These are phyloP conservation scores for Pseudocercospora crystallina DNA, from an alignment of 2,329 filamentous ascomycete species.

Conservation along the genomic window DNA sequence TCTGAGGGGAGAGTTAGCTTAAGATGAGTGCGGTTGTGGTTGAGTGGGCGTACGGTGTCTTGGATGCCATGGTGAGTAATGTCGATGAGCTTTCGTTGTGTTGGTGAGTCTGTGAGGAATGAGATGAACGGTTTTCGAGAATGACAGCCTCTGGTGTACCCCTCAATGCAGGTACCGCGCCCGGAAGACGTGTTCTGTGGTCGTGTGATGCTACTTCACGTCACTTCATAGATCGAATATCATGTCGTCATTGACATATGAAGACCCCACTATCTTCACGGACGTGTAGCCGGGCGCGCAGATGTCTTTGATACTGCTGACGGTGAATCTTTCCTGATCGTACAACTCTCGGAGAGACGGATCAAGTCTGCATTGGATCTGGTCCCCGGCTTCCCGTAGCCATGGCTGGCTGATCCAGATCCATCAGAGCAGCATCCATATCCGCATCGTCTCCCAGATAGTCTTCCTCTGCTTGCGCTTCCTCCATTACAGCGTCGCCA, in stretches of 20 bases:
- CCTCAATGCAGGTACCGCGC: too few relatives aligned
- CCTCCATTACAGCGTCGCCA: conserved; percentile 34
- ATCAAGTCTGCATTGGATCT: too few relatives aligned
- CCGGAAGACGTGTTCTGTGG: too few relatives aligned
- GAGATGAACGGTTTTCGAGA: neutral
- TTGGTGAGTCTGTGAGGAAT: neutral
- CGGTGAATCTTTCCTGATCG: too few relatives aligned
- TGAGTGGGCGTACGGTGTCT: conserved; percentile 8
- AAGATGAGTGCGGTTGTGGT: neutral
- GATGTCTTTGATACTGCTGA: too few relatives aligned
- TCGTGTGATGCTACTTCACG: neutral
- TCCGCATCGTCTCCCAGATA: conserved; percentile 37
- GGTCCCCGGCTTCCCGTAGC: too few relatives aligned
- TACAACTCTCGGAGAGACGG: too few relatives aligned
- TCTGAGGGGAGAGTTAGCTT: conserved; percentile 11
- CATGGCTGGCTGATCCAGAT: conserved; percentile 28
- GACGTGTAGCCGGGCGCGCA: too few relatives aligned
- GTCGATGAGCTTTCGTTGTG: neutral
- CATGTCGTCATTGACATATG: conserved; percentile 7
- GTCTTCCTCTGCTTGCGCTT: conserved; percentile 31
- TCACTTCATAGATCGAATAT: neutral
- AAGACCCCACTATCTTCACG: neutral
- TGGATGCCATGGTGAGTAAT: conserved; percentile 7
- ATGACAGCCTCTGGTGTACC: too few relatives aligned
- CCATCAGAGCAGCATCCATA: conserved; percentile 39